These are phyloP conservation scores for Trichaptum fuscoviolaceum DNA, from an alignment of 768 basidiomycete species.

Conservation along the genomic window DNA sequence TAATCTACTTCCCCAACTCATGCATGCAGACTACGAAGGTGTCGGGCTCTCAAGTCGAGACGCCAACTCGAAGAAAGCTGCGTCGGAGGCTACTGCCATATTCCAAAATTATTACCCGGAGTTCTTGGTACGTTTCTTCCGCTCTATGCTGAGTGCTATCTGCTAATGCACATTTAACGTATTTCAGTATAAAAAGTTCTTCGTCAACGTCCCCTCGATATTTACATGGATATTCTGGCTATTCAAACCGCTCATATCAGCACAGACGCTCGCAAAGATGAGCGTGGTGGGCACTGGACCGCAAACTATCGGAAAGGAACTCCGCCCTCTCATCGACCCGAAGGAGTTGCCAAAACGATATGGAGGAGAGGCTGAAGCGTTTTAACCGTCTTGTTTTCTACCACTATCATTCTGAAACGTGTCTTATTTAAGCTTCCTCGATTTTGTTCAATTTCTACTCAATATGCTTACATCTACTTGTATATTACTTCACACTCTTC, in stretches of 20 bases:
- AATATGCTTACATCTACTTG: no score
- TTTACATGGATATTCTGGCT: conserved; percentile 82
- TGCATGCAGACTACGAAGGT: conserved; percentile 63
- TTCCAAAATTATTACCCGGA: conserved; percentile 79
- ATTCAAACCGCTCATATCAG: conserved; percentile 69
- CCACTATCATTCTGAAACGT: no score
- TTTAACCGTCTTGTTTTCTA: conserved; percentile 25
- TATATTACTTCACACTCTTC: no score
- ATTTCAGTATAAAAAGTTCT: conserved; percentile 64
- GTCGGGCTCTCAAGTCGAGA: conserved; percentile 61
- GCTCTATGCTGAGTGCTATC: neutral
- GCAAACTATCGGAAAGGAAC: conserved; percentile 51
- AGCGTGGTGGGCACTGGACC: conserved; percentile 63
- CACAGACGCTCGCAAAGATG: conserved; percentile 79
- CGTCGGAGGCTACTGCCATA: conserved; percentile 65
- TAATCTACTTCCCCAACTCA: conserved; percentile 2
- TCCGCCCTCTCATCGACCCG: conserved; percentile 51
- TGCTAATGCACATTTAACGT: neutral
- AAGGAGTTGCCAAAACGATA: conserved; percentile 63
- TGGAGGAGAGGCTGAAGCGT: conserved; percentile 58
- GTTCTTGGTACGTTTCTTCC: conserved; percentile 46
- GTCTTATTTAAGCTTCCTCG: no score
- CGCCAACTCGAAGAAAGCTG: conserved; percentile 72
- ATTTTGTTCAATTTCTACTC: no score
- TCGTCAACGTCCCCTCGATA: conserved; percentile 73